Conservation (phyloP, 495 filamentous ascomycete species). For the Aspergillus taichungensis region DNA sequence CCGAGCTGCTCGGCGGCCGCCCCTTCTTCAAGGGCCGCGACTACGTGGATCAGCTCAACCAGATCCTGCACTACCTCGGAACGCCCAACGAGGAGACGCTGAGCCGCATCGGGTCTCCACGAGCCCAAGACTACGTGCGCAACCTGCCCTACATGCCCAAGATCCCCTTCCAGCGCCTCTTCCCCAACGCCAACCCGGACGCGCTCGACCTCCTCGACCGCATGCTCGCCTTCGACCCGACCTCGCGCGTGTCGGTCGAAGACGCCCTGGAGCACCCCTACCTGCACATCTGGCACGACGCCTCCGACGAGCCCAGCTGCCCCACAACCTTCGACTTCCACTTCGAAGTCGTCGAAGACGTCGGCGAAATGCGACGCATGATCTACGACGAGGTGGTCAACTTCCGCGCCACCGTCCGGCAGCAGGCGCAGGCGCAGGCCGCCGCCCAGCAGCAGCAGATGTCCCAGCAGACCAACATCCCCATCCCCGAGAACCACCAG, state of each 20-base stretch:
- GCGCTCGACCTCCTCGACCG: constrained; percentile 89
- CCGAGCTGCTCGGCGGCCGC: constrained; percentile 88
- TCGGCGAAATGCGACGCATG: constrained; percentile 91
- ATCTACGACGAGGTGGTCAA: constrained; percentile 84
- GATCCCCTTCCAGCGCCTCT: constrained; percentile 75
- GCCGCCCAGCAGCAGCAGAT: constrained; percentile 32
- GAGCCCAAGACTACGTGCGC: constrained; percentile 96
- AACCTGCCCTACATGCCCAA: constrained; percentile 96
- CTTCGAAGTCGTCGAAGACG: constrained; percentile 92
- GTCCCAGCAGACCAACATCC: constrained; percentile 47
- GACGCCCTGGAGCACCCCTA: constrained; percentile 92
- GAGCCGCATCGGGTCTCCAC: constrained; percentile 85
- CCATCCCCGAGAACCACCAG: constrained; percentile 58
- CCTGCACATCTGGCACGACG: constrained; percentile 96
- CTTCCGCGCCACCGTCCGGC: constrained; percentile 70
- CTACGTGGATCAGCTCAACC: constrained; percentile 98
- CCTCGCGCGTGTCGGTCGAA: constrained; percentile 83
- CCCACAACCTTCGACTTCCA: constrained; percentile 94
- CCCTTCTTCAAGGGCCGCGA: constrained; percentile 99
- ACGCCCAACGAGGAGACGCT: constrained; percentile 95
- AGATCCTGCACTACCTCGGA: constrained; percentile 95
- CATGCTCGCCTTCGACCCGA: constrained; percentile 96
- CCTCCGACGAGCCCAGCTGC: constrained; percentile 87
- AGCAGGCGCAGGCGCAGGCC: constrained; percentile 44
- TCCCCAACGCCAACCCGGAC: constrained; percentile 92